These are phyloP conservation scores for Myxozyma vanderwaltii DNA, from an alignment of 805 yeast species.

Conservation along the genomic window DNA sequence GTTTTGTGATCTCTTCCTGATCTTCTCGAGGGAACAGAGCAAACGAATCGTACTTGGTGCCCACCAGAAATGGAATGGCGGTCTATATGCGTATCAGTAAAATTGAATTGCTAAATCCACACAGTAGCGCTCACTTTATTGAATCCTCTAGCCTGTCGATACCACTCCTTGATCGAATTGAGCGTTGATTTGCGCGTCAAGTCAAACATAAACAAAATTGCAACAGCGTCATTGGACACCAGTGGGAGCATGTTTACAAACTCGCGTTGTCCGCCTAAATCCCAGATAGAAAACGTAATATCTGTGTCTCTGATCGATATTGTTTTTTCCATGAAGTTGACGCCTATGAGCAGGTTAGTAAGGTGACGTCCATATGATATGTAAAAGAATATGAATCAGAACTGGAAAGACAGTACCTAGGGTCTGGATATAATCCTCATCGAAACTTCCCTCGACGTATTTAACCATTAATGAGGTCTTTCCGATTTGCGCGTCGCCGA, in stretches of 20 bases:
- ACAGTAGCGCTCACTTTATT: no score
- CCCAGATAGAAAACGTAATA: conserved; percentile 91
- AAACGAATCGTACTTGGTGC: conserved; percentile 90
- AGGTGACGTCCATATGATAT: no score
- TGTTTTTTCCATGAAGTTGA: conserved; percentile 89
- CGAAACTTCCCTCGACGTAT: conserved; percentile 92
- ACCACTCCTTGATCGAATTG: conserved; percentile 92
- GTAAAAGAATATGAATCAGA: not conserved
- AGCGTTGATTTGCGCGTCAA: conserved; percentile 82
- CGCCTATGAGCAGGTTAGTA: conserved; percentile 57
- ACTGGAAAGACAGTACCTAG: conserved; percentile 28
- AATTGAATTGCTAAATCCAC: no score
- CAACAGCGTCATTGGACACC: conserved; percentile 89
- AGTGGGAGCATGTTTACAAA: conserved; percentile 93
- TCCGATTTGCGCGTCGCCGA: conserved; percentile 96
- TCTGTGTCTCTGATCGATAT: conserved; percentile 82
- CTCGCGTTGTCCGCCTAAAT: conserved; percentile 92
- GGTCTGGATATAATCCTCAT: conserved; percentile 90
- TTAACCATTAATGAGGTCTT: conserved; percentile 96
- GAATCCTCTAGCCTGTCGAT: conserved; percentile 84
- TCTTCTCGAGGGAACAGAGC: conserved; percentile 76
- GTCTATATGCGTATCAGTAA: no score
- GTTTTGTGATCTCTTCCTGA: conserved; percentile 79
- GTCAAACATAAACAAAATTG: conserved; percentile 87
- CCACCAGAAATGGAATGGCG: conserved; percentile 87